Conservation (phyloP, 2,329 filamentous ascomycete genomes). For the Gnomoniopsis smithogilvyi region DNA sequence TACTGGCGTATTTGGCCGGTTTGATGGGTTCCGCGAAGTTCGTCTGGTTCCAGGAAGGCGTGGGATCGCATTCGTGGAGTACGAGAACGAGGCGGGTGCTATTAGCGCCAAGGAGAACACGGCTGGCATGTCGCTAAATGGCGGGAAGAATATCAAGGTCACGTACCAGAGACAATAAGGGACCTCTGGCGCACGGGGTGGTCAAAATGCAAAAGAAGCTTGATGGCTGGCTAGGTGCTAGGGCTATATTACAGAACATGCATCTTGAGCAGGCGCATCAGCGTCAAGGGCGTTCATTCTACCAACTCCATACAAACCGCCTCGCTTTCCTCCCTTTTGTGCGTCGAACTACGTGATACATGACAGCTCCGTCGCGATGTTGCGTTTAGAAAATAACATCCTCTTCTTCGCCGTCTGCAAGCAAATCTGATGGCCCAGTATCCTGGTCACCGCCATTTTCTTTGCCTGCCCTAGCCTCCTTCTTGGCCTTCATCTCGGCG, state of each 20-base stretch:
- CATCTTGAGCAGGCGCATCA: constrained; percentile 6
- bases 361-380: not conserved
- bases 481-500: constrained; percentile 72
- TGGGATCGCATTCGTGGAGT: constrained; percentile 95
- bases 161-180: constrained; percentile 87
- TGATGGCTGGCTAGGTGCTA: not conserved
- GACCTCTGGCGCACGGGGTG: not conserved
- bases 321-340: constrained; percentile 10
- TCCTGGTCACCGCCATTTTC: constrained; percentile 38
- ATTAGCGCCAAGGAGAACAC: constrained; percentile 94
- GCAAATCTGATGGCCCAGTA: constrained; percentile 56
- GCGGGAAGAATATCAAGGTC: constrained; percentile 81
- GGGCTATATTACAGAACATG: constrained; percentile 6
- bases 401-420: constrained; percentile 74
- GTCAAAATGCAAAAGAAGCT: not conserved
- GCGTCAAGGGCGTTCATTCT: constrained; percentile 15
- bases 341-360: constrained; percentile 3
- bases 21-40: constrained; percentile 92
- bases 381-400: constrained; percentile 75
- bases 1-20: constrained; percentile 77
- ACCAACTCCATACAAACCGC: constrained; percentile 20
- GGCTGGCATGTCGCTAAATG: constrained; percentile 76
- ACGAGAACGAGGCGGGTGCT: constrained; percentile 83
- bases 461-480: constrained; percentile 45
- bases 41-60: constrained; percentile 80